Percentiles rank a stretch among this genome's conserved stretches.
Conservation (phyloP, 129 eudicot species). For the Pittosporum tobira region DNA sequence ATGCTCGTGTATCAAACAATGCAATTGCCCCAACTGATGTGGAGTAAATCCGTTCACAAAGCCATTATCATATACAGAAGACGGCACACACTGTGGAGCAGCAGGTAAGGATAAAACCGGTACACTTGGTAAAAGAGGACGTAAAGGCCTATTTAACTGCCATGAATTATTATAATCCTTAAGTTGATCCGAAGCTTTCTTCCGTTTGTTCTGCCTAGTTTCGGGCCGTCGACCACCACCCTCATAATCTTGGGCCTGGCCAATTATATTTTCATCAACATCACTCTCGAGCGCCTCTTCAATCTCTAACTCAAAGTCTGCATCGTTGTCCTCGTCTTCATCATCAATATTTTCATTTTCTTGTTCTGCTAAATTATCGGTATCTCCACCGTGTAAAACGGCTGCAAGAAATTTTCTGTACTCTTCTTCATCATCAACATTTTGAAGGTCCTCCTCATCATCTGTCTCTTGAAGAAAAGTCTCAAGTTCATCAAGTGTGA, state of each 20-base stretch:
- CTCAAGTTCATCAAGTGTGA: conserved; percentile 94
- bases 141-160: conserved; percentile 49
- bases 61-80: conserved; percentile 22
- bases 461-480: conserved; percentile 97
- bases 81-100: conserved; percentile 17
- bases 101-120: conserved; percentile 30
- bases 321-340: conserved; percentile 92
- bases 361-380: conserved; percentile 27
- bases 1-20: conserved; percentile 81
- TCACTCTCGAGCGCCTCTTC: conserved; percentile 98
- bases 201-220: conserved; percentile 68
- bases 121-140: conserved; percentile 59
- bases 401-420: conserved; percentile 92
- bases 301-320: conserved; percentile 92
- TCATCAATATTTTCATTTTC: conserved; percentile 56
- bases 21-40: conserved; percentile 83
- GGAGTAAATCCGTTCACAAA: conserved; percentile 49
- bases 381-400: conserved; percentile 61
- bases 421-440: conserved; percentile 83
- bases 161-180: conserved; percentile 36
- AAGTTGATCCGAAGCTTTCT: conserved; percentile 23
- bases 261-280: conserved; percentile 41
- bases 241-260: conserved; percentile 22
- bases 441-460: conserved; percentile 87
- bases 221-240: conserved; percentile 54